phyloP scores from a whole-genome alignment of 2,329 filamentous ascomycete genomes.

The Fusarium staphyleae region DNA sequence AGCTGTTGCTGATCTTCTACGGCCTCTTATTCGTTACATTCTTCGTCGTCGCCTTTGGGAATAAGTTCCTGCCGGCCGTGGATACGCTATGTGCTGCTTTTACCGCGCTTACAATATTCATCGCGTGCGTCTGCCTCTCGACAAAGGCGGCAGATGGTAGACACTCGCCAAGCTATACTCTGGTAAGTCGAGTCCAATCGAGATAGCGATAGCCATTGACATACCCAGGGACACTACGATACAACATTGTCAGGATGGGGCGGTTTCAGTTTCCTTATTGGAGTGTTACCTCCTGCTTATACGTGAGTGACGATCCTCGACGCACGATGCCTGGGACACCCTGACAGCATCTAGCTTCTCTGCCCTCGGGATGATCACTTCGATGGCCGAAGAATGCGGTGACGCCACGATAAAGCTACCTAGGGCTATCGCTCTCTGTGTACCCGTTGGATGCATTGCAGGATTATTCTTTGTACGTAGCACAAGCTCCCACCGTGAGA shows the following conservation, averaged over 20 bases:
- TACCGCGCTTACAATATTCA: slow-evolving; percentile 73
- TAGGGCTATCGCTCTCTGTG: slow-evolving; percentile 70
- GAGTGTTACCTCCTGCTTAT: slow-evolving; percentile 55
- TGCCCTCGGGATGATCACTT: slow-evolving; percentile 60
- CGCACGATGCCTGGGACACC: accelerated
- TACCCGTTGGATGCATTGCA: slow-evolving; percentile 68
- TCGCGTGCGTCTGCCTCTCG: slow-evolving; percentile 62
- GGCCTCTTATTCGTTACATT: slow-evolving; percentile 69
- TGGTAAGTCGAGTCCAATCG: slow-evolving; percentile 13
- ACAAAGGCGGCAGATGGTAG: slow-evolving; percentile 67
- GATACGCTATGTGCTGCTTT: slow-evolving; percentile 75
- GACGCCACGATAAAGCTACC: slow-evolving; percentile 67
- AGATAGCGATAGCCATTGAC: accelerated
- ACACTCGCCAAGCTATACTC: slow-evolving; percentile 55
- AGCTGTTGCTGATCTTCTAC: slow-evolving; percentile 77
- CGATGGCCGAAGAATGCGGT: slow-evolving; percentile 67
- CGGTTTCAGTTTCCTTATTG: slow-evolving; percentile 64
- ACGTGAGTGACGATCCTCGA: slow-evolving; percentile 22
- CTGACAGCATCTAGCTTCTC: slow-evolving; percentile 39
- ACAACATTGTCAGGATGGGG: slow-evolving; percentile 73
- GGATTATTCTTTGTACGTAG: slow-evolving; percentile 64
- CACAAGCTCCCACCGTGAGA: slow-evolving; percentile 52
- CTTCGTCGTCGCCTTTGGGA: slow-evolving; percentile 69
- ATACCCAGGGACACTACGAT: slow-evolving; percentile 67
- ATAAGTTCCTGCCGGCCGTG: slow-evolving; percentile 65